Evolutionary conservation across 2,329 filamentous ascomycete species (phyloP).

Genomic region (Aspergillus novofumigatus): DNA sequence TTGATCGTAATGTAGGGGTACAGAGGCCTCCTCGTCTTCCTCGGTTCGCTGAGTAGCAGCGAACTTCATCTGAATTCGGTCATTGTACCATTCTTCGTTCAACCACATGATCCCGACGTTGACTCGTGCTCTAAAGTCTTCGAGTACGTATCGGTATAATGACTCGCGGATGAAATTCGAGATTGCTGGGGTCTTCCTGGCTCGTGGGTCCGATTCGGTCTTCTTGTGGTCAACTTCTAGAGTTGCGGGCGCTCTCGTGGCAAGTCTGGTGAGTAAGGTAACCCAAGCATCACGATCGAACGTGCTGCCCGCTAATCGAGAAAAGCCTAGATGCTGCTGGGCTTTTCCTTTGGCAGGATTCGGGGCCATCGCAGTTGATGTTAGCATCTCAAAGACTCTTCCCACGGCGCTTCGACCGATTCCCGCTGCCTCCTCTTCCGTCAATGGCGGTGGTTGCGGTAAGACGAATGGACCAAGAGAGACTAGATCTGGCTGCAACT

Average conservation of each 20-base stretch:
- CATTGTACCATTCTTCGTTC: constrained; percentile 97
- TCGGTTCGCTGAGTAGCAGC: constrained; percentile 41
- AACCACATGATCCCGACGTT: constrained; percentile 91
- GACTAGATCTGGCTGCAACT: constrained; percentile 55
- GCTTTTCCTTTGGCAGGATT: constrained; percentile 47
- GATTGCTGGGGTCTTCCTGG: constrained; percentile 35
- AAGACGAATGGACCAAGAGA: constrained; percentile 74
- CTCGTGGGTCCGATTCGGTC: constrained; percentile 21
- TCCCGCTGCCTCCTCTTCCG: constrained; percentile 65
- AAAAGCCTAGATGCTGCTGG: constrained; percentile 66
- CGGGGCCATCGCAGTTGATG: constrained; percentile 64
- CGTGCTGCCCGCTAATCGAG: constrained; percentile 75
- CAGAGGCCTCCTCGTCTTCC: constrained; percentile 45
- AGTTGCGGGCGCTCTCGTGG: constrained; percentile 70
- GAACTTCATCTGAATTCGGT: constrained; percentile 55
- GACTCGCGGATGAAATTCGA: constrained; percentile 70
- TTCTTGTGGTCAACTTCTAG: constrained; percentile 52
- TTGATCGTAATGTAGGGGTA: constrained; percentile 64
- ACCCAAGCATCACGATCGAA: constrained; percentile 89
- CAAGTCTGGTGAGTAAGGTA: constrained; percentile 78
- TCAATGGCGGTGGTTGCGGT: constrained; percentile 70
- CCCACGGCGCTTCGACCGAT: constrained; percentile 70
- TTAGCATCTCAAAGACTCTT: constrained; percentile 74
- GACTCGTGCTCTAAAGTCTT: constrained; percentile 86
- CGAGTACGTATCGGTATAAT: constrained; percentile 79